A percentile compares a stretch with the other conserved stretches of the same genome.
Conservation (phyloP, 208 protist species). For the Trypanosoma vivax region DNA sequence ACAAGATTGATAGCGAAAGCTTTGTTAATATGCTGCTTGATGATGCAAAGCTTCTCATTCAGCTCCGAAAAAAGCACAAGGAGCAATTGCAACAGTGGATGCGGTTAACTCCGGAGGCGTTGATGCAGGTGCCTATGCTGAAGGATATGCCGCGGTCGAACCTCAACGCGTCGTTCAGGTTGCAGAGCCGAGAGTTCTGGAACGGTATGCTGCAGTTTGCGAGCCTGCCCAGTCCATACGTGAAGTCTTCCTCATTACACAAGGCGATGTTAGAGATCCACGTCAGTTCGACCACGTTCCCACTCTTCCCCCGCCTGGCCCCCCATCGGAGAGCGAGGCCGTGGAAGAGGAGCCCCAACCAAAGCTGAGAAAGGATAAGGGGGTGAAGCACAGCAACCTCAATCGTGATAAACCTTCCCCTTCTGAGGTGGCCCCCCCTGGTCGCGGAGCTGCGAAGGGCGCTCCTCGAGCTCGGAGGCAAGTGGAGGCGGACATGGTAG, state of each 20-base stretch:
- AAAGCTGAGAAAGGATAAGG: slow-evolving; percentile 9
- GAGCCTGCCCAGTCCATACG: slow-evolving; percentile 65
- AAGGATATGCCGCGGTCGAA: slow-evolving; percentile 35
- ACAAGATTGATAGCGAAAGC: slow-evolving; percentile 46
- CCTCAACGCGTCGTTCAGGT: slow-evolving; percentile 42
- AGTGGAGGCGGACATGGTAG: background rate
- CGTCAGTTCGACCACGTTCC: slow-evolving; percentile 53
- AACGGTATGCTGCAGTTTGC: slow-evolving; percentile 56
- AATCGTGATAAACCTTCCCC: background rate
- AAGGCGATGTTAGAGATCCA: slow-evolving; percentile 59
- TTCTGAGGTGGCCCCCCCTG: background rate
- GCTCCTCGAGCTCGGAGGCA: background rate
- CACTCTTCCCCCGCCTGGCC: slow-evolving; percentile 34
- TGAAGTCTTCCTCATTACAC: slow-evolving; percentile 68
- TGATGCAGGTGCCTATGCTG: slow-evolving; percentile 60
- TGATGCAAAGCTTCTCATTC: slow-evolving; percentile 53
- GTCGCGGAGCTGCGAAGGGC: background rate
- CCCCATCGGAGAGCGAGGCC: slow-evolving; percentile 20
- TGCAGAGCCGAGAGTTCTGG: slow-evolving; percentile 48
- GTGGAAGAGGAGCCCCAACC: slow-evolving; percentile 13
- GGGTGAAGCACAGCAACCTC: background rate
- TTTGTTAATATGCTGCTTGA: slow-evolving; percentile 82
- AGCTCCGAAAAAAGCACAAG: slow-evolving; percentile 57
- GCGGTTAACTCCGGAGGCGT: slow-evolving; percentile 52
- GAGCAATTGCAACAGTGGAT: slow-evolving; percentile 45